phyloP scores from a whole-genome alignment of 2,329 filamentous ascomycete genomes.

The Cladosporium austrohemisphaericum region DNA sequence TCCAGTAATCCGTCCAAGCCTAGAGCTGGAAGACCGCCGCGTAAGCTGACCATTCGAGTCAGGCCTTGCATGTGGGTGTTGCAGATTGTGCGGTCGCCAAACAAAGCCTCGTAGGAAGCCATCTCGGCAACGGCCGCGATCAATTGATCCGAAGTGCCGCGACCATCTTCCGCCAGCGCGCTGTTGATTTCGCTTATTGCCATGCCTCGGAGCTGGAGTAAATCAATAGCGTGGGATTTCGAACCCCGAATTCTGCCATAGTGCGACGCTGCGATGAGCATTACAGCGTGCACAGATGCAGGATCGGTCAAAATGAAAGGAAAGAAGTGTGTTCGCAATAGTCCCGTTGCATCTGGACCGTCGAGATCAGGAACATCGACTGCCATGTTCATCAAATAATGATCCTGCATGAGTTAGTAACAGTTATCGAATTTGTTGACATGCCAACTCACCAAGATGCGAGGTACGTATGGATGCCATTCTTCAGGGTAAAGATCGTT shows the following conservation, averaged over 20 bases:
- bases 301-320: constrained; percentile 41
- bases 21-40: constrained; percentile 43
- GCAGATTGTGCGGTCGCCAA: constrained; percentile 42
- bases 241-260: constrained; percentile 33
- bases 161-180: constrained; percentile 32
- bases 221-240: constrained; percentile 32
- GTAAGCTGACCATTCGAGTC: constrained; percentile 40
- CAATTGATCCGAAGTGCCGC: constrained; percentile 39
- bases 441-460: constrained; percentile 29
- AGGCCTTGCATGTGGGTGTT: constrained; percentile 49
- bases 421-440: neutral
- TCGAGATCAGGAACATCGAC: constrained; percentile 44
- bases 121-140: constrained; percentile 50
- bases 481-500: constrained; percentile 36
- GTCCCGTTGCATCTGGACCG: constrained; percentile 29
- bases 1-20: constrained; percentile 46
- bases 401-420: constrained; percentile 23
- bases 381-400: constrained; percentile 35
- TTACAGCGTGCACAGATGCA: constrained; percentile 39
- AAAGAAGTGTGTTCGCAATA: constrained; percentile 40
- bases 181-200: constrained; percentile 45
- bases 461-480: constrained; percentile 36
- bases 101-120: constrained; percentile 53
- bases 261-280: constrained; percentile 42
- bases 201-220: constrained; percentile 44